Evolutionary conservation across 2,329 filamentous ascomycete genomes (phyloP), one percentile per base, ranked within the genome.

Genomic region (Amauroascus verrucosus): DNA sequence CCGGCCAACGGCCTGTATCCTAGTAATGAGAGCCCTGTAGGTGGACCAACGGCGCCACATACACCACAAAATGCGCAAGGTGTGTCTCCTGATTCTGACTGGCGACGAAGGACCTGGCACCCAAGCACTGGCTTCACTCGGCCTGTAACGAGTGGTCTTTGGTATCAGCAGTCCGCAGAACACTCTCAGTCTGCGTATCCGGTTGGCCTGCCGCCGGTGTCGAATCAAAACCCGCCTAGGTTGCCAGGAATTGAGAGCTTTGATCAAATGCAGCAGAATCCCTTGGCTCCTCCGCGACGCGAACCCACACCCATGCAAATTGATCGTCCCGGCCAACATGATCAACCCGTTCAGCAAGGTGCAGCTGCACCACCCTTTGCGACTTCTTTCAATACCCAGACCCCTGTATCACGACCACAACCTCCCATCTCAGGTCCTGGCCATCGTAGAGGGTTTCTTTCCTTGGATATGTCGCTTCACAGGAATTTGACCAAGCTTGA

Each of bases 171-270:
- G 57, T 88, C 82, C 4, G 82, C 86, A 5, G 80, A 83, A 62
- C 63, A 81, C 74, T 58, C 77, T 72, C 70, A 79, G 70, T 65
- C 81, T 65, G 62, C 80, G 63, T 69, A 79, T 72, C 63, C 77
- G 54, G 64, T 77, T 64, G 66, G 79, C 20, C 14, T 38, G 24
- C 51, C 28, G 26, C 18, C 43, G 6, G 33, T 52, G 22, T 40
- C 40, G 24, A 28, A 61, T 78, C 76, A 11, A 70, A 88, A n/a
- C 60, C 79, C 76, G 6, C 70, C 88, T 13, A 82, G 88, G 37
- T 77, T 96, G 13, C 90, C 90, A 0, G 89, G 90, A 13, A 96
- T 96, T 59, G 88, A 95, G 66, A 94, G 88, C 14, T 95, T 96
- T 62, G 88, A 91, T 63, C 83, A 87, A 53, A 75, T 86, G 22